phyloP scores from a whole-genome alignment of 2,329 filamentous ascomycete species.

The Chaetomium olivaceum region DNA sequence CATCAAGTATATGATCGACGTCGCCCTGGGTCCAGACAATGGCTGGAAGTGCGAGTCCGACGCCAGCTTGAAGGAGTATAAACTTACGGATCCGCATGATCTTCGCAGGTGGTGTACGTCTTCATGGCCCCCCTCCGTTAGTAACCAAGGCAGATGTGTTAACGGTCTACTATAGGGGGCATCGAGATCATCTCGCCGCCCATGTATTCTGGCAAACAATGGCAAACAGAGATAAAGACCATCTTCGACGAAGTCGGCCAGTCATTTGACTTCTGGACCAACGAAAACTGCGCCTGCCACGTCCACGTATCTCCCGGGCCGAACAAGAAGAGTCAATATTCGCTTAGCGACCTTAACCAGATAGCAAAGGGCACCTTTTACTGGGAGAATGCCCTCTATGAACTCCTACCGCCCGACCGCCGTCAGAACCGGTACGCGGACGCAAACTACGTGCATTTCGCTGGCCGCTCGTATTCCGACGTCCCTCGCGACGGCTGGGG shows the following conservation, averaged over 20 bases:
- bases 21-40: not conserved
- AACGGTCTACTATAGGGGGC: not conserved
- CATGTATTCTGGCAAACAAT: not conserved
- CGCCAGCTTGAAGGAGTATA: not conserved
- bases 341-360: not conserved
- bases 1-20: not conserved
- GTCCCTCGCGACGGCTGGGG: not conserved
- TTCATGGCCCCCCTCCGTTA: not conserved
- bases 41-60: not conserved
- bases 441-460: not conserved
- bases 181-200: conserved; percentile 13
- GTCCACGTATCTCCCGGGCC: conserved; percentile 4
- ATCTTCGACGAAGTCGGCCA: not conserved
- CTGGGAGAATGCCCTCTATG: conserved; percentile 2
- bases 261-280: conserved; percentile 9
- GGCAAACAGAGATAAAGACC: not conserved
- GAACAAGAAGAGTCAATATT: not conserved
- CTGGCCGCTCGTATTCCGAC: not conserved
- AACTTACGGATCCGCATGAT: not conserved
- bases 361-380: not conserved
- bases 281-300: not conserved
- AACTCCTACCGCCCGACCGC: not conserved
- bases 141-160: not conserved
- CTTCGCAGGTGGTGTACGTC: not conserved
- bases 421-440: not conserved